A percentile compares a stretch with the other conserved stretches of the same genome.
Evolutionary conservation across 192 early-diverging fungal species (phyloP).

Genomic region (Coemansia sp.): DNA sequence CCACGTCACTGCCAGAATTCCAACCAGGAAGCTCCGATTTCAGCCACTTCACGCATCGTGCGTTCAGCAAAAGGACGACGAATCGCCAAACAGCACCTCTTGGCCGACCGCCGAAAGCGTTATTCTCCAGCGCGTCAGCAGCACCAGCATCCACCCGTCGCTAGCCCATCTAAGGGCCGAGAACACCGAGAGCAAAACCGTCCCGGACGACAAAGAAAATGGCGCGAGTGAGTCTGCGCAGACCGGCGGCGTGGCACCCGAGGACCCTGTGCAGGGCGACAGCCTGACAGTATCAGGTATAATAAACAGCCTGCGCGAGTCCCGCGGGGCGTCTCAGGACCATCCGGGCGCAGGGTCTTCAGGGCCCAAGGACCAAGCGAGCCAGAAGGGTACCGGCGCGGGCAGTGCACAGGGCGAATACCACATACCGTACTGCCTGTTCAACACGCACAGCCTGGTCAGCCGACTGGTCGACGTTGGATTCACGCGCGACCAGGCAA

Average conservation of each 20-base stretch:
- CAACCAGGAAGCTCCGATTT: background rate
- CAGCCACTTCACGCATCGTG: background rate
- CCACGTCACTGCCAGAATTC: background rate
- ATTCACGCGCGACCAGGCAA: conserved; percentile 67
- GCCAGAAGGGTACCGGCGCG: too few relatives aligned
- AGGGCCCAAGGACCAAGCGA: background rate
- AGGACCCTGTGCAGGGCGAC: background rate
- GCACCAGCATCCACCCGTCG: conserved; percentile 14
- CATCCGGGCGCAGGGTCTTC: background rate
- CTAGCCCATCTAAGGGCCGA: conserved; percentile 5
- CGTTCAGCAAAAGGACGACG: background rate
- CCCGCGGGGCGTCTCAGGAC: conserved; percentile 14
- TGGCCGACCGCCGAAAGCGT: conserved; percentile 49
- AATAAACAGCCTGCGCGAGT: conserved; percentile 34
- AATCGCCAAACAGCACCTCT: conserved; percentile 1
- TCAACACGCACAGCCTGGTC: conserved; percentile 78
- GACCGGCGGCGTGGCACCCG: background rate
- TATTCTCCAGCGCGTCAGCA: conserved; percentile 46
- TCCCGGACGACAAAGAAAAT: background rate
- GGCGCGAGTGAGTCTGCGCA: background rate
- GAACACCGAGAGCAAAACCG: background rate
- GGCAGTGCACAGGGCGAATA: background rate
- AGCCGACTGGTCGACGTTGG: conserved; percentile 59
- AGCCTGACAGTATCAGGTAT: conserved; percentile 29
- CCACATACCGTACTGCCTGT: conserved; percentile 52